phyloP scores from a whole-genome alignment of 2,329 filamentous ascomycete species.

The Alternaria triticimaculans region DNA sequence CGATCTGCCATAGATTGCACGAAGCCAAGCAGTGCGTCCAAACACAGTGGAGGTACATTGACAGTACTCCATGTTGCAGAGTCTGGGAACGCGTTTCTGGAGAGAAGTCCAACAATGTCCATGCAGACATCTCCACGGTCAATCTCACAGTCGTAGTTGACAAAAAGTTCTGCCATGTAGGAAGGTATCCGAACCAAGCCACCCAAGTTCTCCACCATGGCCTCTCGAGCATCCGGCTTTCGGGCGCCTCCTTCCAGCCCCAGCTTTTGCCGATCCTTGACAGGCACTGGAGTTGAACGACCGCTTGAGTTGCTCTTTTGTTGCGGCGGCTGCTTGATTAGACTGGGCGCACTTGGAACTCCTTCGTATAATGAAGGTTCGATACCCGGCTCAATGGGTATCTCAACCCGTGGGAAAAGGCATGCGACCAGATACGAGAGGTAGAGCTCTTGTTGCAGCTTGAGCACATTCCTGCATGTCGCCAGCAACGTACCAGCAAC shows the following conservation, averaged over 20 bases:
- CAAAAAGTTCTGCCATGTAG: conserved; percentile 93
- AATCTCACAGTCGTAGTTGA: conserved; percentile 97
- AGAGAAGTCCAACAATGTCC: conserved; percentile 91
- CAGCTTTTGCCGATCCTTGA: conserved; percentile 90
- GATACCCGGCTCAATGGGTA: conserved; percentile 87
- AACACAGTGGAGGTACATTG: conserved; percentile 91
- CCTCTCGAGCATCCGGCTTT: conserved; percentile 93
- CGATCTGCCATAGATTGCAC: conserved; percentile 91
- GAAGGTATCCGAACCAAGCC: conserved; percentile 90
- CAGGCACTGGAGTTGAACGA: conserved; percentile 84
- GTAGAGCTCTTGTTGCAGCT: conserved; percentile 95
- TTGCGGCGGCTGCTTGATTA: conserved; percentile 79
- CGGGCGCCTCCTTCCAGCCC: conserved; percentile 90
- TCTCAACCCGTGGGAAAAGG: conserved; percentile 90
- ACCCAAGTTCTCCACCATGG: conserved; percentile 97
- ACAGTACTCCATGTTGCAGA: conserved; percentile 99
- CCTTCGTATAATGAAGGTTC: conserved; percentile 91
- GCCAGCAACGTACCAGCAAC: conserved; percentile 90
- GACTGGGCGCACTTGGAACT: conserved; percentile 87
- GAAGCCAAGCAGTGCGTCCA: conserved; percentile 89
- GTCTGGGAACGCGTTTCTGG: conserved; percentile 93
- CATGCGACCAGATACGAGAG: conserved; percentile 93
- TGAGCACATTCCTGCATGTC: conserved; percentile 88
- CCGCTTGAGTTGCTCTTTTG: conserved; percentile 70
- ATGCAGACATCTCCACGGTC: conserved; percentile 91